Conservation (phyloP, 176 grass and related monocot genomes). For the Triticum monococcum region DNA sequence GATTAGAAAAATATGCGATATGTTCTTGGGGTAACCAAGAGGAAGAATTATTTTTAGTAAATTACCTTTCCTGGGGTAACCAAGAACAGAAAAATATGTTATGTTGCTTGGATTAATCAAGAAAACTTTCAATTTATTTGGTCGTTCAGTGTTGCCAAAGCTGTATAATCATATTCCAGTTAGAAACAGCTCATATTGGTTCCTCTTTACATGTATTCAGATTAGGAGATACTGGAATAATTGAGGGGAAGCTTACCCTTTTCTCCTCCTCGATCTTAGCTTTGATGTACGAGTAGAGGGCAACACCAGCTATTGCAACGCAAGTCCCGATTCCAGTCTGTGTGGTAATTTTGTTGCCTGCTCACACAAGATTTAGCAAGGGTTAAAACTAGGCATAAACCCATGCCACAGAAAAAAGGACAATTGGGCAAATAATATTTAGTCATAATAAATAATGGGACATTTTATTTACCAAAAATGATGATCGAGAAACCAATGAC, state of each 20-base stretch:
- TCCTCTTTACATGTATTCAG: not conserved
- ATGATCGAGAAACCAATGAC: slow-evolving; percentile 96
- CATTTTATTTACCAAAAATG: slow-evolving; percentile 57
- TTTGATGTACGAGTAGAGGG: slow-evolving; percentile 94
- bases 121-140: not conserved
- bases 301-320: slow-evolving; percentile 93
- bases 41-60: not conserved
- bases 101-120: not conserved
- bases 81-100: not conserved
- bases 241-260: slow-evolving; percentile 59
- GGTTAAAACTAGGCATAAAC: slow-evolving; percentile 20
- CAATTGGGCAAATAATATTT: slow-evolving; percentile 17
- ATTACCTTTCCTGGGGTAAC: not conserved
- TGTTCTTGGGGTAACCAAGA: not conserved
- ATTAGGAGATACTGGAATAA: slow-evolving; percentile 1
- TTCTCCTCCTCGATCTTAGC: slow-evolving; percentile 97
- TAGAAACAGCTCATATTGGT: slow-evolving; percentile 8
- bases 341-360: slow-evolving; percentile 90
- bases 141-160: not conserved
- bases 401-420: not conserved
- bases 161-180: not conserved
- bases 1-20: not conserved
- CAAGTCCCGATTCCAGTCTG: slow-evolving; percentile 92
- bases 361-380: slow-evolving; percentile 27
- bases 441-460: slow-evolving; percentile 3